Base-by-base conservation (phyloP, 768 basidiomycete genomes). In the Leccinum barrowsii region DNA sequence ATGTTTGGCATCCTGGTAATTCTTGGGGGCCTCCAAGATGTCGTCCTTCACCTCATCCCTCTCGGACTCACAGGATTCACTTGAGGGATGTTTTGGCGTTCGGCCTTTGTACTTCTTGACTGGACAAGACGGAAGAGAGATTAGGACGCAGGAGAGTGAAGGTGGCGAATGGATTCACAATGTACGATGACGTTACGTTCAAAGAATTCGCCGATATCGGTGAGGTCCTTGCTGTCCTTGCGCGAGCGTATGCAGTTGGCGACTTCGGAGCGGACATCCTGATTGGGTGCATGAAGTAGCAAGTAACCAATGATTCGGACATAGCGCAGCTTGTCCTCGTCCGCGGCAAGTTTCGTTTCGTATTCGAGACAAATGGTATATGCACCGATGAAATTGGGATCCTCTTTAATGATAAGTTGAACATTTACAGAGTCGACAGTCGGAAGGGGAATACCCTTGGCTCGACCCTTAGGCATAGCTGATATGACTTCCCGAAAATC, bases 1-100 rank as follows among this genome's bases (percentile, higher is more conserved):
- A 24, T 22, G 0, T 52, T 62, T 62, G 7, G 61, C 55, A 24
- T 42, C 53, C 22, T 5, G 19, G 15, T 59, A 46, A 59, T 51
- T 19, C 50, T 1, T 58, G n/a, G 54, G 54, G 7, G 52, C 57
- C 32, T 32, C 11, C 5, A 2, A 22, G 19, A 56, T 37, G 17
- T 54, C 24, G 15, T 10, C 55, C 42, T 26, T 54, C 34, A 55
- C 1, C 26, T 48, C n/a, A 19, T 19, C 53, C 50, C 57, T 35
- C 13, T 26, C 49, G 5, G 2, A 26, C 15, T 66, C 62, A 19
- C 67, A 70, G 3, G 65, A 68, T 2, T 65, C 24, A 11, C 64
- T 52, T 28, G 61, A 17, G 62, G 66, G 37, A 50, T 60, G 57
- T 7, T 50, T 21, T 5, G 70, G 71, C 1, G 66, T 74, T 47